phyloP scores from a whole-genome alignment of 202 grass and related monocot genomes.

The Eragrostis tef region DNA sequence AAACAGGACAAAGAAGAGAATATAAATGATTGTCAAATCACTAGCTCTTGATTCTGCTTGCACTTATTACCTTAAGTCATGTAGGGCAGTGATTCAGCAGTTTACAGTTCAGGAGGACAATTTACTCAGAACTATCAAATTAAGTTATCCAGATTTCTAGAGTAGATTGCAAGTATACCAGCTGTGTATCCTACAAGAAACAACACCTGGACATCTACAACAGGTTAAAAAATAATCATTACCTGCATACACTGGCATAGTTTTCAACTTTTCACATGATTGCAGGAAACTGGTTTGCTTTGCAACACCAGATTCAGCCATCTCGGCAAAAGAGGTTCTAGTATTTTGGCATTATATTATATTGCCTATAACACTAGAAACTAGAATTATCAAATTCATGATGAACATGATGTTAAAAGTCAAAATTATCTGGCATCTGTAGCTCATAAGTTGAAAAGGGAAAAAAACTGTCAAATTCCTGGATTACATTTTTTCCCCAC shows the following conservation, averaged over 20 bases:
- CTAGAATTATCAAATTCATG: not conserved
- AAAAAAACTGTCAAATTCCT: not conserved
- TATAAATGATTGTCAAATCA: not conserved
- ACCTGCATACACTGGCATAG: not conserved
- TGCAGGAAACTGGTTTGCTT: conserved; percentile 19
- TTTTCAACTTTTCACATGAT: not conserved
- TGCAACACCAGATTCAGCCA: not conserved
- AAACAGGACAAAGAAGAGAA: conserved; percentile 10
- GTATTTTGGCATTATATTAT: not conserved
- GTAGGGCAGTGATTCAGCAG: conserved; percentile 5
- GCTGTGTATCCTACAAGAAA: conserved; percentile 3
- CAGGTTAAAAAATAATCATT: conserved; percentile 26
- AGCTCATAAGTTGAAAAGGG: not conserved
- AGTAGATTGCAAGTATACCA: not conserved
- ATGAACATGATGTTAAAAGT: not conserved
- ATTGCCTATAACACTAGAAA: conserved; percentile 18
- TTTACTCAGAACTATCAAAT: not conserved
- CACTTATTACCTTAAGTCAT: not conserved
- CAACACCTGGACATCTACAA: not conserved
- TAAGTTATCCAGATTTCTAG: not conserved
- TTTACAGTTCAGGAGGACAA: not conserved
- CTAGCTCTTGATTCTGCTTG: not conserved
- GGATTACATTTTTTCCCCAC: not conserved
- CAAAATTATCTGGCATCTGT: not conserved
- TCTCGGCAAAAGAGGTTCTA: not conserved